A percentile compares a stretch with the other conserved stretches of the same genome.
Conservation (phyloP, 441 rosid genomes). For the Eugenia klotzschiana region DNA sequence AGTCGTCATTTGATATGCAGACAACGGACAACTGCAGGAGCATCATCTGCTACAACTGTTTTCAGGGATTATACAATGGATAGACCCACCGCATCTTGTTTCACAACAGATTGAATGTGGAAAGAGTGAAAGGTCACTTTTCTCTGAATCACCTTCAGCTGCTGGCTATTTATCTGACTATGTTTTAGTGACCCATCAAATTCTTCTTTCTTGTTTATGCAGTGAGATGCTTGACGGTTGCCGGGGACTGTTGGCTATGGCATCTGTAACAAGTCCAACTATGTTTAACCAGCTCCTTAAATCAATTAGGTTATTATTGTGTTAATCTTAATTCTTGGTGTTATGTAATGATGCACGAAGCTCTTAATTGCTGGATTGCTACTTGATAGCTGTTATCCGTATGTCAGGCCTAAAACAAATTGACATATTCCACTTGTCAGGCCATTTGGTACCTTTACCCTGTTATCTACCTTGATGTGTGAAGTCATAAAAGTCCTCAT, state of each 20-base stretch:
- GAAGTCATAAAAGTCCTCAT: conserved; percentile 73
- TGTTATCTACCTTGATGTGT: conserved; percentile 79
- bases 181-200: conserved; percentile 7
- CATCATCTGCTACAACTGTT: conserved; percentile 73
- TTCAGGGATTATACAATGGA: conserved; percentile 81
- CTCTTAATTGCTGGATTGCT: background rate
- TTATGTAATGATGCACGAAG: background rate
- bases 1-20: conserved; percentile 25
- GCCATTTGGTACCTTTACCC: conserved; percentile 75
- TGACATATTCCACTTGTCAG: conserved; percentile 22
- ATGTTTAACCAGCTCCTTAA: conserved; percentile 70
- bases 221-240: conserved; percentile 99
- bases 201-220: conserved; percentile 14
- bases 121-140: conserved; percentile 68
- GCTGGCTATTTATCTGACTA: conserved; percentile 1
- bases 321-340: background rate
- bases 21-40: conserved; percentile 56
- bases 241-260: conserved; percentile 79
- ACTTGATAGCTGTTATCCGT: background rate
- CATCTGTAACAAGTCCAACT: conserved; percentile 55
- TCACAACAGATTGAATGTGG: conserved; percentile 76
- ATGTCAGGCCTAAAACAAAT: background rate
- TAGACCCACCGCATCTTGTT: conserved; percentile 78
- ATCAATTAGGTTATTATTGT: conserved; percentile 53
- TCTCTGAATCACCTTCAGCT: background rate